phyloP scores from a whole-genome alignment of 345 rosid species.

The Gossypium herbaceum region DNA sequence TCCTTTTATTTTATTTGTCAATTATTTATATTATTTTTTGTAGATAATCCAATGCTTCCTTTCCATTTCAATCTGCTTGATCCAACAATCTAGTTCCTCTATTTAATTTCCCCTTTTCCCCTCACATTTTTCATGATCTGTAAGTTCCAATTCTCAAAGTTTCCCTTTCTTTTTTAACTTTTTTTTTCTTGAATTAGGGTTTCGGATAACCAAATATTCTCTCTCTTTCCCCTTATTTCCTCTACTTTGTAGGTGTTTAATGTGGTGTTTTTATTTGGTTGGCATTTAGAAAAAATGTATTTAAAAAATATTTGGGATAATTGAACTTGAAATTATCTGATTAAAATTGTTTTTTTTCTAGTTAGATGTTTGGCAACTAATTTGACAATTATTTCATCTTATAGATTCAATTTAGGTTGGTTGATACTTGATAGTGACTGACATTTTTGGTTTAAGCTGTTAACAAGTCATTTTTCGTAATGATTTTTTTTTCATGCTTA shows the following conservation, averaged over 20 bases:
- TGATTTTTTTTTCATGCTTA: not conserved
- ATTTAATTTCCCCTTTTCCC: not conserved
- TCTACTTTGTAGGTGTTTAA: not conserved
- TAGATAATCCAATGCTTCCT: not conserved
- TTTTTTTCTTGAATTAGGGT: not conserved
- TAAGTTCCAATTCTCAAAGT: constrained; percentile 7
- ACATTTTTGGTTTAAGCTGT: constrained; percentile 20
- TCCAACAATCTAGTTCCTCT: not conserved
- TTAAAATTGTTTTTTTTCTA: not conserved
- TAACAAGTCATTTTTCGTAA: not conserved
- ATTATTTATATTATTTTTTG: not conserved
- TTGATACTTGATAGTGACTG: constrained; percentile 19
- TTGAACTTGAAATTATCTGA: not conserved
- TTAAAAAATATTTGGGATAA: too few species aligned
- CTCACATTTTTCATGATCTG: constrained; percentile 5
- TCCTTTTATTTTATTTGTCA: not conserved
- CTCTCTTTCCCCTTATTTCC: not conserved
- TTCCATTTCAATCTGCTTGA: not conserved
- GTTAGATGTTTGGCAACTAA: not conserved
- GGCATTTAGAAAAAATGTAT: not conserved
- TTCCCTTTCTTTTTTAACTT: not conserved
- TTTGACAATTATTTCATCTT: not conserved
- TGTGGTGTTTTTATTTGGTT: not conserved
- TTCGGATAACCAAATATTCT: not conserved
- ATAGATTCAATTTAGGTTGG: constrained; percentile 12